Base-by-base conservation (phyloP, 768 basidiomycete genomes). In the Gloeostereum incarnatum region DNA sequence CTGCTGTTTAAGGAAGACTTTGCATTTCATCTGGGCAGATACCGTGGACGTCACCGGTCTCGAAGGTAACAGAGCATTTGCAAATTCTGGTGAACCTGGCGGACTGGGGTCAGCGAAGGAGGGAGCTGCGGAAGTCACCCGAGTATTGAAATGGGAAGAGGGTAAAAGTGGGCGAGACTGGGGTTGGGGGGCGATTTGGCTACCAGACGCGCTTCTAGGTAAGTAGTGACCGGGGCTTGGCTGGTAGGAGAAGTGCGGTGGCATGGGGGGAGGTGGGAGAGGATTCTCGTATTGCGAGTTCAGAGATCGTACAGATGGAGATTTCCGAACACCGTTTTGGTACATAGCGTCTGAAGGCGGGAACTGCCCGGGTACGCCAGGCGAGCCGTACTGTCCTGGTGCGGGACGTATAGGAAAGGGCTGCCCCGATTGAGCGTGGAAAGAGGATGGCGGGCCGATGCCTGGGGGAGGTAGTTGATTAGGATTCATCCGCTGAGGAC, bases 21-120 rank as follows among this genome's bases (percentile, higher is more conserved):
- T 99, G 73, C 94, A 97, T 56, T 93, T 92, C 88, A 92, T 94
- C 53, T 89, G 80, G 9, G 87, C 89, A 6, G 86, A 76, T 44
- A 98, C 67, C 8, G 76, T 65, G 4, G 88, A 83, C 22, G 76
- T 79, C 23, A 82, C 72, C 1, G 91, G 88, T 3, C 82, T 89
- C 6, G 70, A 55, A 3, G 60, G 54, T 6, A 68, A 54, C 20
- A 62, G 62, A 1, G 63, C 61, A 9, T 59, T 61, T 48, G 81
- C 73, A 43, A 73, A 67, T 3, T 73, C 66, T 2, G 91, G 94
- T 5, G 89, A 92, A 27, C 75, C 67, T 0, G 93, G 92, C 25
- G 94, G 93, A 52, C 86, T 89, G 22, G 80, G 78, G 40, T 81
- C 80, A 33, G 71, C 68, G 44, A 75, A 72, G 0, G 75, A 73